These are phyloP conservation scores for Colletotrichum sp. DNA, from an alignment of 2,329 filamentous ascomycete genomes.

Conservation along the genomic window DNA sequence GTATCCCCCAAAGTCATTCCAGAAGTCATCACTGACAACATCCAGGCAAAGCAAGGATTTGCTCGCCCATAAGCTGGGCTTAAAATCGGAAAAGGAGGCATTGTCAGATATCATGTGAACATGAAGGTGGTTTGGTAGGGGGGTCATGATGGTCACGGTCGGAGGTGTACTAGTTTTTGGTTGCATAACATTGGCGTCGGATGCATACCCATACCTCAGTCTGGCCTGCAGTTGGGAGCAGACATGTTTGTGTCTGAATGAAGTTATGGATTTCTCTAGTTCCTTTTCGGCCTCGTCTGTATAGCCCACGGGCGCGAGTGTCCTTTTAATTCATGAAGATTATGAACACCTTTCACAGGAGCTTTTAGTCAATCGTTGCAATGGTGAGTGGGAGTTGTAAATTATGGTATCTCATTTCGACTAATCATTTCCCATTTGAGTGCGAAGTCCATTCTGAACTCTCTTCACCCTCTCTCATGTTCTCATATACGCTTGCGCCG, in stretches of 20 bases:
- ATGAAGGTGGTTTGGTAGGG: slow-evolving; percentile 1
- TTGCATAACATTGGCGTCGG: slow-evolving; percentile 39
- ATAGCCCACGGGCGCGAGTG: slow-evolving; percentile 10
- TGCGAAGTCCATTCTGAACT: background rate
- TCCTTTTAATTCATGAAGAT: slow-evolving; percentile 17
- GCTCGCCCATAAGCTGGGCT: slow-evolving; percentile 29
- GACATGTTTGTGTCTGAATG: slow-evolving; percentile 35
- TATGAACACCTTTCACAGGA: background rate
- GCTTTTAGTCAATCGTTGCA: background rate
- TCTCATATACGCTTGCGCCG: background rate
- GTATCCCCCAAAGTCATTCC: slow-evolving; percentile 19
- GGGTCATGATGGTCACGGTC: slow-evolving; percentile 3
- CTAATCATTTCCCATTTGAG: background rate
- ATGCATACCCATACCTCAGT: slow-evolving; percentile 33
- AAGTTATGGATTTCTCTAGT: slow-evolving; percentile 16
- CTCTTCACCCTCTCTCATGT: background rate
- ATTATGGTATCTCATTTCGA: background rate
- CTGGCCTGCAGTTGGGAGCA: slow-evolving; percentile 32
- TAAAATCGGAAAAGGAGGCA: background rate
- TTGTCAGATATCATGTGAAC: slow-evolving; percentile 8
- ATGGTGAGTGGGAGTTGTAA: background rate
- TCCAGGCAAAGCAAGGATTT: slow-evolving; percentile 56
- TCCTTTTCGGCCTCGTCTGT: slow-evolving; percentile 1
- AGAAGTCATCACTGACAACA: background rate
- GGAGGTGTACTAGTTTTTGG: slow-evolving; percentile 8